Base-by-base conservation (phyloP, 306 rosid genomes). In the Sophora flavescens region DNA sequence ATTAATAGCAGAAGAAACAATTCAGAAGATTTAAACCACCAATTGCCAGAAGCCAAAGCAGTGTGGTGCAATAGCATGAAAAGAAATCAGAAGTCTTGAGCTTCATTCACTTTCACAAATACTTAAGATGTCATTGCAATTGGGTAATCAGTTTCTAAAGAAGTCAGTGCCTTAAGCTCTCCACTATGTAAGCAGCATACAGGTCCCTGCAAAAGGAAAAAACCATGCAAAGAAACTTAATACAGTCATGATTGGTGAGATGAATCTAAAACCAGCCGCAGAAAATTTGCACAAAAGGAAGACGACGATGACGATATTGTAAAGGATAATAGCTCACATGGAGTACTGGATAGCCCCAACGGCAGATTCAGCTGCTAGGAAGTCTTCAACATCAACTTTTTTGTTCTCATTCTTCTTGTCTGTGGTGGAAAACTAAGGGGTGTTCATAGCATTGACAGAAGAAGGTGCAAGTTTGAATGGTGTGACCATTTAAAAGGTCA, bases 361-460 rank as follows among this genome's bases (percentile, higher is more conserved):
- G 72, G 98, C 98, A 80, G 93, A 47, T 70, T 90, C 86, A 50
- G 93, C 86, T n/a, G 97, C 97, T 74, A 95, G 86, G 63, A 95
- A 95, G 84, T 95, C 98, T 69, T 95, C 97, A 63, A 95, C 98
- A 53, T 78, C 98, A 30, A 92, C 98, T 72, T 75, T 85, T 87
- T 95, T 95, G 91, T 95, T 95, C 86, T 95, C 97, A 57, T 95
- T 95, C 89, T 95, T 95, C 87, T 95, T 95, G 90, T 95, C 99
- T 95, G 79, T 72, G 11, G 65, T 79, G 59, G 14, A 53, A 75
- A 65, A 86, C 72, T 87, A 93, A 89, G 91, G 64, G 60, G 54
- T 58, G 47, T 18, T n/a, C 28, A 66, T 38, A 50, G 64, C 51
- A 74, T 30, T 50, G 26, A 63, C 26, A 70, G 62, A 57, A 14